A percentile compares a stretch with the other conserved stretches of the same genome.
Evolutionary conservation across 2,329 filamentous ascomycete genomes (phyloP).

Genomic region (Arachnopeziza araneosa): DNA sequence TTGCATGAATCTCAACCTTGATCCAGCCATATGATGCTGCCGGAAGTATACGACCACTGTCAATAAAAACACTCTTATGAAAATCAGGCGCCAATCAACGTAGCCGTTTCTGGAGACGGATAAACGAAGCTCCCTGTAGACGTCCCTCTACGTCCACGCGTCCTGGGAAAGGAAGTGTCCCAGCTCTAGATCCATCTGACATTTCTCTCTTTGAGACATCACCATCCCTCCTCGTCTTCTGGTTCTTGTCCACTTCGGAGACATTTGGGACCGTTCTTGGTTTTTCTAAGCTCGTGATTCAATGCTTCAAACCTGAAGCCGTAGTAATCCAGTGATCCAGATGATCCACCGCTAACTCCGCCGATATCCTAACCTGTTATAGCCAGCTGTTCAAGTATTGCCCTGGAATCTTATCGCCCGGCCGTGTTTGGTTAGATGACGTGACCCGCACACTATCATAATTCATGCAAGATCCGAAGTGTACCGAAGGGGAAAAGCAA

Average conservation of each 20-base stretch:
- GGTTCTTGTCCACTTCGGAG: not conserved
- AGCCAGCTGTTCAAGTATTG: not conserved
- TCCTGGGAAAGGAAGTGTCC: conserved; percentile 7
- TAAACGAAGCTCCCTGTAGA: conserved; percentile 11
- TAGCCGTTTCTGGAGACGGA: conserved; percentile 14
- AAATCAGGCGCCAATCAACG: conserved; percentile 6
- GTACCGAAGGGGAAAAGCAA: not conserved
- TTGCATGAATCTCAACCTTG: conserved; percentile 23
- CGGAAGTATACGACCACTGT: conserved; percentile 19
- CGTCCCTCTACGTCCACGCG: conserved; percentile 15
- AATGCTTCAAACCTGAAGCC: not conserved
- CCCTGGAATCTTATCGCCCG: not conserved
- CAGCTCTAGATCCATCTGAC: conserved; percentile 3
- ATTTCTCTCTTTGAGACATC: not conserved
- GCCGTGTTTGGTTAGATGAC: not conserved
- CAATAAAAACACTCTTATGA: conserved; percentile 26
- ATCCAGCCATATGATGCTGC: conserved; percentile 16
- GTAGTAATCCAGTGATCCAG: not conserved
- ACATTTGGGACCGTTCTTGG: not conserved
- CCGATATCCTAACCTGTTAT: not conserved
- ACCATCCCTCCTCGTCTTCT: not conserved
- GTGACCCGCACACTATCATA: not conserved
- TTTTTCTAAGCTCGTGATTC: not conserved
- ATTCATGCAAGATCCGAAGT: not conserved
- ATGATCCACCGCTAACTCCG: not conserved